Percentiles rank a stretch among this genome's conserved stretches.
Evolutionary conservation across 805 yeast genomes (phyloP).

Genomic region (Metschnikowia corniflorae): DNA sequence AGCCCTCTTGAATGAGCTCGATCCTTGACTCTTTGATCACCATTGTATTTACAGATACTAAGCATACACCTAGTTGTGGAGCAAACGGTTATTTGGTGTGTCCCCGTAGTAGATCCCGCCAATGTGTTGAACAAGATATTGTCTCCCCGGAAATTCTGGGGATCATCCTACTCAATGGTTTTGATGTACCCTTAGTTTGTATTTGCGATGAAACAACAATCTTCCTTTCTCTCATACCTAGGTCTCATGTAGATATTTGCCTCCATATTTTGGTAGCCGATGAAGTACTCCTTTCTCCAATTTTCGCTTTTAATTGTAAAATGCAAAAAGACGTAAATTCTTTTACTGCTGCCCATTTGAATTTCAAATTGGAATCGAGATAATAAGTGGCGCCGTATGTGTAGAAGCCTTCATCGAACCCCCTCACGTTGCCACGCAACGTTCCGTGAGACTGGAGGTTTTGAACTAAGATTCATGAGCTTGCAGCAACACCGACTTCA

Average conservation of each 20-base stretch:
- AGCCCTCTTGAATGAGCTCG: constrained; percentile 6
- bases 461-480: constrained; percentile 7
- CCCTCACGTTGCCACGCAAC: constrained; percentile 5
- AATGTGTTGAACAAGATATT: constrained; percentile 8
- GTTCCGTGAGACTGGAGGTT: constrained; percentile 7
- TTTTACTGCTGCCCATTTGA: constrained; percentile 8
- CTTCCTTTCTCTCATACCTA: constrained; percentile 2
- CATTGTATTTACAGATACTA: constrained; percentile 7
- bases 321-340: too few relatives aligned
- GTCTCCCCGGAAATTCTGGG: constrained; percentile 5
- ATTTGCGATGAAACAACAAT: constrained; percentile 8
- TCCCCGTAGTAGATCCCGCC: constrained; percentile 11
- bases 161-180: constrained; percentile 3
- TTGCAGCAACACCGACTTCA: constrained; percentile 10
- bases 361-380: constrained; percentile 6
- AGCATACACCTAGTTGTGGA: constrained; percentile 8
- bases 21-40: constrained; percentile 6
- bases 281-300: constrained; percentile 9
- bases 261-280: constrained; percentile 8
- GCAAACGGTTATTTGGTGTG: constrained; percentile 10
- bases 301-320: constrained; percentile 7
- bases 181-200: constrained; percentile 9
- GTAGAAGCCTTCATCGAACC: constrained; percentile 11
- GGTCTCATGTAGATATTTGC: constrained; percentile 7
- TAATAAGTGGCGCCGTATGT: constrained; percentile 5